Base-by-base conservation (phyloP, 352 stramenopile species). In the Globisporangium carolinianum region DNA sequence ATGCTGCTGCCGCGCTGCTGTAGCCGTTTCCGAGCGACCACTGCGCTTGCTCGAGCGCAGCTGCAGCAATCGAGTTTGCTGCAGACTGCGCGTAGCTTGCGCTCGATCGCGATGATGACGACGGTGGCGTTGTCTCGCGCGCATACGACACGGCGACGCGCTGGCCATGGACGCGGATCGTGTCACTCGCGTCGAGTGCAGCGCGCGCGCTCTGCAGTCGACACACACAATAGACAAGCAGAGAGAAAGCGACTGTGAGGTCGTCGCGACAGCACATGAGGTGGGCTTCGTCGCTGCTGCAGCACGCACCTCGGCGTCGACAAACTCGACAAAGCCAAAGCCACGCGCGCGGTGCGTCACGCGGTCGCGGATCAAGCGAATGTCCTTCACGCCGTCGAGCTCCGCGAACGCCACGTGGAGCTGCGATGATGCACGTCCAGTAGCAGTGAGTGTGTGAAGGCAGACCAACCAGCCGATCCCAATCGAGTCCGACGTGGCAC, bases 311-410 rank as follows among this genome's bases (percentile, higher is more conserved):
- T 89, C 72, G 0, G 80, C 52, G 56, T 87, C 69, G 11, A 62
- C 64, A 57, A 93, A 93, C 58, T 94, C 85, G 18, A 93, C 65
- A 45, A 94, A 94, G 0, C 70, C 83, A 60, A 94, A 93, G 12
- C 85, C 81, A 41, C 83, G 73, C 14, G 83, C 89, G 18, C 69
- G 46, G 45, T 80, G 83, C 12, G 83, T 90, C 12, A 47, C 58
- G 6, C 85, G 83, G 46, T 94, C 83, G 59, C 83, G 79, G 48
- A 93, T 78, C 18, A 94, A 49, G 3, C 85, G 73, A 45, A 94
- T 87, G 18, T 89, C 79, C 10, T 75, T 71, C 6, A 93, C 66
- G 9, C 79, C 81, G 15, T 85, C 66, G 55, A 78, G 86, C 17
- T 79, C 59, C 17, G 75, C 77, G 54, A 94, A 93, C 1, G 72